Base-by-base conservation (phyloP, 495 filamentous ascomycete genomes). In the Rostrohypoxylon terebratum region DNA sequence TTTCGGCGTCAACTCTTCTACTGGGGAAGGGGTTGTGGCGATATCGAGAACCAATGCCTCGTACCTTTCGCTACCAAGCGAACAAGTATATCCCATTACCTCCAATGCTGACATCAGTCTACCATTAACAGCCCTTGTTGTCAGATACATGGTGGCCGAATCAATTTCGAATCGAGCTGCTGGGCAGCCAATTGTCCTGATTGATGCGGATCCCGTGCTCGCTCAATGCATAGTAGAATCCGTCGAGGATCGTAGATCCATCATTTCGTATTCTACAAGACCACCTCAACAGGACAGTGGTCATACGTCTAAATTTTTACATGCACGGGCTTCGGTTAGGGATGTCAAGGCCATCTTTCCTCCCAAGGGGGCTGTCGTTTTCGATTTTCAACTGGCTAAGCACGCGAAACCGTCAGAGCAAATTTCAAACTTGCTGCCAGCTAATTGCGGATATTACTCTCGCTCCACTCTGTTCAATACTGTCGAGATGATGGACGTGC, bases 151-250 rank as follows among this genome's bases (percentile, higher is more conserved):
- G 5, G 25, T 62, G 0, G 75, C 70, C 0, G 40, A 77, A 14
- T 63, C 59, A 1, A 71, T 81, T 7, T 55, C 50, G 4, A 21
- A 14, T 11, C 14, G 20, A n/a, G 60, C 8, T 8, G 4, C 61
- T n/a, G 6, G 51, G 4, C 33, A 54, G n/a, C 65, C 42, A 34
- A 18, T 36, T 5, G 16, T 81, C 6, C 54, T 84, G 3, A 59
- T 83, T 14, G 78, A 80, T 1, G 68, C 82, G 0, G 83, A 84
- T 50, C n/a, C 45, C 0, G 54, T 77, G 25, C 74, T 83, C 20
- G 34, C 70, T 18, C 55, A 74, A 13, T 80, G 74, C 10, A 42
- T 79, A 8, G 47, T 70, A 51, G 74, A 81, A n/a, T 14, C 31
- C 18, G 4, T 20, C 40, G 28, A n/a, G 6, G 18, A 3, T 7